Base-by-base conservation (phyloP, 768 basidiomycete species). In the Russula emetica region DNA sequence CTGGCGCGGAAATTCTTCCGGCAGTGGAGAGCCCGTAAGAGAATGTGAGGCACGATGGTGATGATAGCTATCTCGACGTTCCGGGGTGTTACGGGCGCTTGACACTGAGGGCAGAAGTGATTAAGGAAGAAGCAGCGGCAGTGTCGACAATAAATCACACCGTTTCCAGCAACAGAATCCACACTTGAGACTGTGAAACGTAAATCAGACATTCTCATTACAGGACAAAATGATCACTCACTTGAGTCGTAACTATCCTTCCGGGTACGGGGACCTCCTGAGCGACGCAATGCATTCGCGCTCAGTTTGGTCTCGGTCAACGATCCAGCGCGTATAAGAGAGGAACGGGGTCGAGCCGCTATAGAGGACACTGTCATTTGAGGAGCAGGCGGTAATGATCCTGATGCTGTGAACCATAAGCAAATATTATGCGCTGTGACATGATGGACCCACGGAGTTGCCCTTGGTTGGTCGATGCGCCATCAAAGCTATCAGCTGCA, bases 31-130 rank as follows among this genome's bases (percentile, higher is more conserved):
- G 14, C 68, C 68, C 0, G 66, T 60, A 14, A 59, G 60, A 7
- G 68, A 67, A 44, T 69, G 68, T 20, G 68, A 69, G 40, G 56
- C 60, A 30, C 68, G 68, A 22, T 69, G 68, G n/a, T 69, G 66
- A 61, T 66, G 68, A 61, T 67, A 69, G n/a, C 58, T 58, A 49
- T 64, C 68, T 40, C 57, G 55, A 38, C 54, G 58, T 20, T 69
- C 66, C 20, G 65, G 67, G 20, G 68, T 61, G 24, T 38, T 26
- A 45, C 66, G 62, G 26, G 22, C 9, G n/a, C 24, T 56, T 52
- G 57, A 42, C 7, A 5, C 58, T 68, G 26, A 13, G 7, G 30
- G 8, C 55, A n/a, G 44, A 30, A 16, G 32, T 5, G 10, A 44
- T 66, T 52, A 61, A 26, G 0, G 24, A 8, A 28, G 20, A 53